Evolutionary conservation across 805 yeast genomes (phyloP), one percentile per base, ranked within the genome.

Genomic region (Candida taoyuanica): DNA sequence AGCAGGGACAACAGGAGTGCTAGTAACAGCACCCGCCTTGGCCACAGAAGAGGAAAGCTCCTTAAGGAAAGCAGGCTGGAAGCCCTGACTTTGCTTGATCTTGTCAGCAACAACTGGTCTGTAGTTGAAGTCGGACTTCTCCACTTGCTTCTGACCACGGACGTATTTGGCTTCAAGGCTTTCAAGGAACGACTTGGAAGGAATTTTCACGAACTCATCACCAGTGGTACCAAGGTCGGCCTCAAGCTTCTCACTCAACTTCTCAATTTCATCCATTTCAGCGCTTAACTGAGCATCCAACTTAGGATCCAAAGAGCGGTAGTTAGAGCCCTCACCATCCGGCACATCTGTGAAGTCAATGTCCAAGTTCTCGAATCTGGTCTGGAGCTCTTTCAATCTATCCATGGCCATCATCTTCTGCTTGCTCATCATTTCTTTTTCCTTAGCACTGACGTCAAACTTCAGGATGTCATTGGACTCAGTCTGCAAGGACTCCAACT

Each of bases 391-490:
- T 25, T 74, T 65, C 39, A 89, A 67, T 48, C 95, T 69, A 40
- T 80, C 82, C 68, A 85, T 65, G 0, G 91, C 91, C 56, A 76
- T 67, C 35, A 67, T 54, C 51, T 78, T 83, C 51, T 80, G 81
- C 43, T 74, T 74, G 31, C 71, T 67, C 59, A 80, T 70, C 50
- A 73, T 54, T 34, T 82, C 79, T 43, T 73, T 71, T 37, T 75
- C 71, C 39, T 73, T 63, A 12, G 65, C 65, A 39, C 67, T 60
- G 13, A 65, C 61, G 58, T 82, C 82, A 48, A 69, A 75, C 53
- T 83, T 84, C 58, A 85, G 72, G 28, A 84, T 79, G 46, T 78
- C 87, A 56, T 85, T 85, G 1, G 89, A 79, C 54, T 85, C 89
- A 33, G 70, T 70, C 57, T 85, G 93, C 31, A 85, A 63, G 12